These are phyloP conservation scores for Ogataea paraovalis DNA, from an alignment of 805 yeast species.

Conservation along the genomic window DNA sequence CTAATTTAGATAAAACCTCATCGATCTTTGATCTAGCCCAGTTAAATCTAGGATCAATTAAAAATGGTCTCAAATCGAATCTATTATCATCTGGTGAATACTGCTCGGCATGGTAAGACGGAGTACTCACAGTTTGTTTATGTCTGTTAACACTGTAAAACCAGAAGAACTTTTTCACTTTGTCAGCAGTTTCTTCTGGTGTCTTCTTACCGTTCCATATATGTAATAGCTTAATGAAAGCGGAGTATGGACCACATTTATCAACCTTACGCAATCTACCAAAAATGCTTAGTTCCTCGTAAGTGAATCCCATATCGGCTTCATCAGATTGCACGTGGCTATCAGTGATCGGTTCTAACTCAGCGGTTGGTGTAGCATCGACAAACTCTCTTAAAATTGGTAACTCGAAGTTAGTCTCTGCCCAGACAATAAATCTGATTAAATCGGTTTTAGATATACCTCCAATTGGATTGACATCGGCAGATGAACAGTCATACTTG, in stretches of 20 bases:
- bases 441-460: constrained; percentile 94
- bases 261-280: constrained; percentile 89
- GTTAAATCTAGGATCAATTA: constrained; percentile 83
- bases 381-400: constrained; percentile 78
- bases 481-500: constrained; percentile 95
- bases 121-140: constrained; percentile 96
- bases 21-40: constrained; percentile 92
- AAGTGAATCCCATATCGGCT: constrained; percentile 97
- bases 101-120: constrained; percentile 96
- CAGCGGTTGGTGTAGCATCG: constrained; percentile 96
- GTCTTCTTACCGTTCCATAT: constrained; percentile 86
- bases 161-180: constrained; percentile 89
- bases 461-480: constrained; percentile 98
- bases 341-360: constrained; percentile 92
- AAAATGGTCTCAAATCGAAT: constrained; percentile 92
- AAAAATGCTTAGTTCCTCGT: constrained; percentile 86
- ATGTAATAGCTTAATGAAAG: constrained; percentile 86
- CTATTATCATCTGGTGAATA: constrained; percentile 98
- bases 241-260: constrained; percentile 94
- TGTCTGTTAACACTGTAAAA: constrained; percentile 94
- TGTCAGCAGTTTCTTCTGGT: constrained; percentile 82
- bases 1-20: constrained; percentile 58
- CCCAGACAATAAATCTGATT: constrained; percentile 80
- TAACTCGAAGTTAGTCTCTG: constrained; percentile 60
- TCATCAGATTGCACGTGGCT: constrained; percentile 94